These are phyloP conservation scores for Calophaca sinica DNA, from an alignment of 306 rosid species.

Conservation along the genomic window DNA sequence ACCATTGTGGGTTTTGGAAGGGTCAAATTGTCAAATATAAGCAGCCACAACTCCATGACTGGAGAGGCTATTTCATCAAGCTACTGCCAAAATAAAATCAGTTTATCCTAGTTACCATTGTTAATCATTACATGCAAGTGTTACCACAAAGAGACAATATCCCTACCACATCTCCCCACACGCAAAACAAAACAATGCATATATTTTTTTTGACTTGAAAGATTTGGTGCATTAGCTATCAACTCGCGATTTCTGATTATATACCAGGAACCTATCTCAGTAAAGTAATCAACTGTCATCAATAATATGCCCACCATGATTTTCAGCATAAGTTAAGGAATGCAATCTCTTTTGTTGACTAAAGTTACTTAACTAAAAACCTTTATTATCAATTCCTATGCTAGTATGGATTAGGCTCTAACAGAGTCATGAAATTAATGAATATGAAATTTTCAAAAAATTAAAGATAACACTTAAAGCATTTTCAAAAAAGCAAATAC, in stretches of 20 bases:
- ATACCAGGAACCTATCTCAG: constrained; percentile 12
- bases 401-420: constrained; percentile 9
- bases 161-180: constrained; percentile 14
- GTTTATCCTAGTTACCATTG: neutral
- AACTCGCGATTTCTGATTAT: neutral
- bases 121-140: neutral
- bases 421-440: neutral
- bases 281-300: constrained; percentile 32
- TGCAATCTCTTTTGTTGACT: constrained; percentile 8
- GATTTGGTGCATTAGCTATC: constrained; percentile 24
- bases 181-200: neutral
- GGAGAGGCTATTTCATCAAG: constrained; percentile 21
- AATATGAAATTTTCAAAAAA: constrained; percentile 28
- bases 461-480: constrained; percentile 25
- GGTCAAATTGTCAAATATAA: neutral
- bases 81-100: constrained; percentile 26
- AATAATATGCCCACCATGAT: constrained; percentile 26
- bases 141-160: constrained; percentile 1
- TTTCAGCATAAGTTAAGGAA: constrained; percentile 19
- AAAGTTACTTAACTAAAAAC: constrained; percentile 10
- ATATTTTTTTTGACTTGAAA: constrained; percentile 9
- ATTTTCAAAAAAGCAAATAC: constrained; percentile 21
- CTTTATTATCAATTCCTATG: neutral
- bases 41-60: constrained; percentile 3
- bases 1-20: neutral